Conservation (phyloP, 306 rosid species). For the Dryas octopetala region DNA sequence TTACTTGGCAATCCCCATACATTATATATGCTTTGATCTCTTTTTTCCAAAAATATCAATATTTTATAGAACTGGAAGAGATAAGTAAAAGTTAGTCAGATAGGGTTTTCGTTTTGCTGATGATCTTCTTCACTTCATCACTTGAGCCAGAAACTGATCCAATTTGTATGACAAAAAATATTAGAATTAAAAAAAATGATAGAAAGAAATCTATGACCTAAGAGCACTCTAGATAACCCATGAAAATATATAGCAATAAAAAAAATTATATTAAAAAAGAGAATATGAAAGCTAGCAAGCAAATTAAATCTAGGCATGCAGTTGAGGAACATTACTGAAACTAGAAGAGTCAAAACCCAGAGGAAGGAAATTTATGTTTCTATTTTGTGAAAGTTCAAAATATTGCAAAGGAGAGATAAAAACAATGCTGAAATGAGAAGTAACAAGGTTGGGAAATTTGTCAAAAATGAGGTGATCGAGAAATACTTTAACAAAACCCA, state of each 20-base stretch:
- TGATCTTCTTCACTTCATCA: slow-evolving; percentile 7
- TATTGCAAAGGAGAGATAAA: background rate
- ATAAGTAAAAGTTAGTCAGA: background rate
- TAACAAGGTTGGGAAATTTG: too few relatives aligned
- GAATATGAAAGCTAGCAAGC: background rate
- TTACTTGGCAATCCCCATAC: slow-evolving; percentile 98
- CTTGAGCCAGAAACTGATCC: background rate
- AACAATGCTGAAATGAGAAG: background rate
- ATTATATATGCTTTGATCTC: slow-evolving; percentile 28
- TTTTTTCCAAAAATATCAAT: slow-evolving; percentile 9
- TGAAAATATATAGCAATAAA: background rate
- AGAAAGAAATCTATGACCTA: background rate
- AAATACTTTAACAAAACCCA: too few relatives aligned
- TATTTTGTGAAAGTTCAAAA: background rate
- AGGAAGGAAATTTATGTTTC: background rate
- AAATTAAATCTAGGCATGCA: background rate
- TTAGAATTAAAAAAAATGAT: background rate
- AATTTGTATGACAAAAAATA: background rate
- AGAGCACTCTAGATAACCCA: background rate
- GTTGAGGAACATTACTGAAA: background rate
- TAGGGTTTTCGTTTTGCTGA: background rate
- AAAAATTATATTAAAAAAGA: background rate
- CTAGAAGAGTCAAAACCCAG: background rate
- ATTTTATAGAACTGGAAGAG: background rate
- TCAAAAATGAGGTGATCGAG: too few relatives aligned